Base-by-base conservation (phyloP, 2,329 filamentous ascomycete genomes). In the Mycosphaerella sp. region DNA sequence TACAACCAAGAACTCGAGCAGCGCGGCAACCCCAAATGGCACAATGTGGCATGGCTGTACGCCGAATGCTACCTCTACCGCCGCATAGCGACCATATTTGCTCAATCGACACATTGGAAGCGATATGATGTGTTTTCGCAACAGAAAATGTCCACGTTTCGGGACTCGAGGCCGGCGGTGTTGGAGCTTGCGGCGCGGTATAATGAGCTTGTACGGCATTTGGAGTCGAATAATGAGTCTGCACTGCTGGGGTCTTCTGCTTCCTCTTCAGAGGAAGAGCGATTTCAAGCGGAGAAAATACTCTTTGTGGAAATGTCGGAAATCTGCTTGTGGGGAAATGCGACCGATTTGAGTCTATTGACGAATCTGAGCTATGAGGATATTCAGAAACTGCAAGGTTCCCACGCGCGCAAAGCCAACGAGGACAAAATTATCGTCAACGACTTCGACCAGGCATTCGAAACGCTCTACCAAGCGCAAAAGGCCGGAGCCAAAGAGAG, bases 321-420 rank as follows among this genome's bases (percentile, higher is more conserved):
- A 76, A 93, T 96, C 63, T 96, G 91, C 69, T 80, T 97, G 1
- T 97, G 92, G 92, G 92, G 92, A 9, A 97, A 97, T 70, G 93
- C 92, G 1, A 97, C 92, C 0, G 93, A 97, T 70, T 78, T 97
- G 11, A 95, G 89, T 0, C 84, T 97, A 17, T 78, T 97, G 52
- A 95, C 91, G 0, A 90, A 86, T 63, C 79, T 96, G 53, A 89
- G 87, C 1, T 95, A 95, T 70, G 91, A 96, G 65, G 93, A 97
- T 67, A 95, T 98, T 61, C 92, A 97, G 74, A 95, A 95, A 71
- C 79, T 97, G 8, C 93, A 98, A 75, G 92, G 92, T 12, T 85
- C 87, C 6, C 80, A 91, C 64, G 90, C 92, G 10, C 81, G 92
- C 60, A 95, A 95, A 70, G 82, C 81, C 1, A 85, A 89, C 1